Percentiles rank a stretch among this genome's conserved stretches.
phyloP scores from a whole-genome alignment of 257 asterid species.

The Nicotiana undulata region DNA sequence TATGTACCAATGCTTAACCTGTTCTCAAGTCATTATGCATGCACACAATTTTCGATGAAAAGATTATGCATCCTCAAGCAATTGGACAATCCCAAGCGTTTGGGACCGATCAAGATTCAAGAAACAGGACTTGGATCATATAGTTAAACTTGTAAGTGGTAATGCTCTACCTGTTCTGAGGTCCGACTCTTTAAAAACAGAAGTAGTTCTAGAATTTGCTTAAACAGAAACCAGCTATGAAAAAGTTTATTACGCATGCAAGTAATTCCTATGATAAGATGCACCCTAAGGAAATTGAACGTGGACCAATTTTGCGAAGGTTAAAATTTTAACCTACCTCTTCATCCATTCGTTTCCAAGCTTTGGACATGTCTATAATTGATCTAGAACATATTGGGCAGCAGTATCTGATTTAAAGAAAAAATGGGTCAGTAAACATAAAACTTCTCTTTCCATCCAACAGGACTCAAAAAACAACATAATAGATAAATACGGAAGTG shows the following conservation, averaged over 20 bases:
- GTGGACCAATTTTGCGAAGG: background rate
- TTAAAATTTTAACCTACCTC: constrained; percentile 40
- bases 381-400: constrained; percentile 94
- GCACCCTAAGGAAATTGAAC: background rate
- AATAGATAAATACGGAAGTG: background rate
- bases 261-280: background rate
- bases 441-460: background rate
- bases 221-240: background rate
- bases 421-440: background rate
- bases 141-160: background rate
- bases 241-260: background rate
- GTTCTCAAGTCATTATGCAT: background rate
- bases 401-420: constrained; percentile 45
- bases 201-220: background rate
- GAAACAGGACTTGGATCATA: background rate
- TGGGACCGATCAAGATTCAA: background rate
- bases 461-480: background rate
- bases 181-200: background rate
- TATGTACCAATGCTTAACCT: background rate
- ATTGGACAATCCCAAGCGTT: background rate
- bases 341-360: constrained; percentile 74
- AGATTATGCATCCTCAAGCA: background rate
- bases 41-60: background rate
- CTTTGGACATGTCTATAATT: constrained; percentile 63
- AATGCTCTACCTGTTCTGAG: background rate